Percentiles rank a stretch among this genome's conserved stretches.
These are phyloP conservation scores for Cystoisospora suis DNA, from an alignment of 169 alveolate species.

Conservation along the genomic window DNA sequence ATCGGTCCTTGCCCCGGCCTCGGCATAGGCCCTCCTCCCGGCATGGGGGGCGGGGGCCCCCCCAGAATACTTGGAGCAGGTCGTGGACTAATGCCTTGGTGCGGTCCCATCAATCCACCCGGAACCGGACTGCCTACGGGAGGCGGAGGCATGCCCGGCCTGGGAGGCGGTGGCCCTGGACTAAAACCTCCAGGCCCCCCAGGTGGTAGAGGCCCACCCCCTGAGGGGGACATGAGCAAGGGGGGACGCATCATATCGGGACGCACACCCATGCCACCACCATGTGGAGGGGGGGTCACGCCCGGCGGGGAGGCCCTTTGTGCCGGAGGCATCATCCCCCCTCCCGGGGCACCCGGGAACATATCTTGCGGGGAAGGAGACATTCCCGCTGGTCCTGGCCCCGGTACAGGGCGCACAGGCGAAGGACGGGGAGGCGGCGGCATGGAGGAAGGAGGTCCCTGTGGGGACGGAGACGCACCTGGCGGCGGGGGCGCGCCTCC, in stretches of 20 bases:
- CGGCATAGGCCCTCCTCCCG: too few relatives aligned
- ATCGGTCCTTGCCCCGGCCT: too few relatives aligned
- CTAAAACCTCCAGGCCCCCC: conserved; percentile 5
- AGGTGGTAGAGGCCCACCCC: conserved; percentile 31
- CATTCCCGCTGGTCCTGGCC: not conserved
- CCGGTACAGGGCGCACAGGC: conserved; percentile 25
- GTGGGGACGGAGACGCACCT: conserved; percentile 16
- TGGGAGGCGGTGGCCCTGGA: too few relatives aligned
- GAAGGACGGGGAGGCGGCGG: conserved; percentile 1
- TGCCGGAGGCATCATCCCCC: not conserved
- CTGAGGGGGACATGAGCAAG: conserved; percentile 4
- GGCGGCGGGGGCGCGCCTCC: conserved; percentile 7
- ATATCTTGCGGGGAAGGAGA: not conserved
- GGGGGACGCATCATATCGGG: not conserved
- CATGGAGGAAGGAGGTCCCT: conserved; percentile 22
- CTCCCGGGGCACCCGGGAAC: not conserved
- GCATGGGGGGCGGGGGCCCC: too few relatives aligned
- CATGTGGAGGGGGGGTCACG: not conserved
- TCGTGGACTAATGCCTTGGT: too few relatives aligned
- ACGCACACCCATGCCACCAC: not conserved
- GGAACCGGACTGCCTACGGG: too few relatives aligned
- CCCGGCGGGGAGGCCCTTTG: conserved; percentile 4
- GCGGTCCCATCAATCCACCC: too few relatives aligned
- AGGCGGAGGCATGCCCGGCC: too few relatives aligned
- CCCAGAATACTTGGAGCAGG: too few relatives aligned